phyloP scores from a whole-genome alignment of 2,329 filamentous ascomycete species.

The Fulvia fulva region DNA sequence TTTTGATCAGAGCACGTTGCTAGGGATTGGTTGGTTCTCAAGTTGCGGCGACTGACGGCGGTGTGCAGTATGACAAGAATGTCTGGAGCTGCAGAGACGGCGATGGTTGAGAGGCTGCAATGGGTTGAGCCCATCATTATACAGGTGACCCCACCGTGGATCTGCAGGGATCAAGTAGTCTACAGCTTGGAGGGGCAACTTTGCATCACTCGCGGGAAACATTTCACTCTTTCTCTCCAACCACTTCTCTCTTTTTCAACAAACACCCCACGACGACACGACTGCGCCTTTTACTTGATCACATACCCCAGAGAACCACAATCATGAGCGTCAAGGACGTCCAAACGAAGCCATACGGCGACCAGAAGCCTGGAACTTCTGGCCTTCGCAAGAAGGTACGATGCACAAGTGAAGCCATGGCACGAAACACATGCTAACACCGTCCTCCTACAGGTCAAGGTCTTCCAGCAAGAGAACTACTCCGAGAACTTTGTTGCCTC shows the following conservation, averaged over 20 bases:
- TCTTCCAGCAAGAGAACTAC: slow-evolving; percentile 94
- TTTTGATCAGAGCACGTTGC: not conserved
- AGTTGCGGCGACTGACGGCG: not conserved
- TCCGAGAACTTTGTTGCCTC: slow-evolving; percentile 92
- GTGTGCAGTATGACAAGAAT: not conserved
- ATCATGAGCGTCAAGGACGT: slow-evolving; percentile 75
- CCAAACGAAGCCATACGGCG: slow-evolving; percentile 72
- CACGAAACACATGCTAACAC: not conserved
- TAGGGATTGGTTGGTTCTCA: not conserved
- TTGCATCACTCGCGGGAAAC: no score
- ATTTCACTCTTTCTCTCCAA: not conserved
- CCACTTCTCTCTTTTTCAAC: not conserved
- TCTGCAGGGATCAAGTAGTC: not conserved
- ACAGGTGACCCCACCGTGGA: no score
- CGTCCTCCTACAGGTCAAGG: slow-evolving; percentile 58
- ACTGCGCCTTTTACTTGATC: slow-evolving; percentile 7
- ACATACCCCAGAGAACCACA: slow-evolving; percentile 8
- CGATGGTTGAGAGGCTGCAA: no score
- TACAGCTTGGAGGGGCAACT: no score
- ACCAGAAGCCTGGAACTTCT: slow-evolving; percentile 98
- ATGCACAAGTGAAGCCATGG: not conserved
- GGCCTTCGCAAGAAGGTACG: slow-evolving; percentile 85
- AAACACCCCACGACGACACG: slow-evolving; percentile 8
- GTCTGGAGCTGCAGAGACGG: not conserved
- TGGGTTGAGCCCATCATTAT: not conserved